These are phyloP conservation scores for Cymbidium sinense DNA, from an alignment of 106 monocot genomes.

Conservation along the genomic window DNA sequence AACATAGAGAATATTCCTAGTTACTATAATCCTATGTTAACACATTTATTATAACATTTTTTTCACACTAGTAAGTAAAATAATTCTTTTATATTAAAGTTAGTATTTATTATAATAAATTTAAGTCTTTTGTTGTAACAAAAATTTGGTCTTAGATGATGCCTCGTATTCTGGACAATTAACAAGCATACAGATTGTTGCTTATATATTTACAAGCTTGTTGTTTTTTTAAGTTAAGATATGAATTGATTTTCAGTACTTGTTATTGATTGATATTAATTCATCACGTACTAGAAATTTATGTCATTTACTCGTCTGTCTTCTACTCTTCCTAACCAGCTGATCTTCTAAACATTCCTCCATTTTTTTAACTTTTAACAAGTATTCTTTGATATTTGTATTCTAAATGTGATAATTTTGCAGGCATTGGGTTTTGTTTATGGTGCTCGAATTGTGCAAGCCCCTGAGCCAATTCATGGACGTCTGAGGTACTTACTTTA, in stretches of 20 bases:
- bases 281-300: not conserved
- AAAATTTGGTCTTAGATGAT: no score
- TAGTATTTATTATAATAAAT: not conserved
- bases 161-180: no score
- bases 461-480: constrained; percentile 94
- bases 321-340: not conserved
- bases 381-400: not conserved
- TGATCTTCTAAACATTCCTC: not conserved
- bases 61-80: not conserved
- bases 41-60: no score
- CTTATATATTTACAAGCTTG: no score
- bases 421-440: constrained; percentile 87
- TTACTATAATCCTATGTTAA: no score
- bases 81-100: not conserved
- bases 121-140: no score
- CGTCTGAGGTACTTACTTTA: constrained; percentile 57
- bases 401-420: not conserved
- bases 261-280: no score
- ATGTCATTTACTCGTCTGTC: not conserved
- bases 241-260: no score
- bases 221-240: no score
- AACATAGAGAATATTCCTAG: no score
- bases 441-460: constrained; percentile 85
- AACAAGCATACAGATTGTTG: no score
- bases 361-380: not conserved